Percentiles rank a stretch among this genome's conserved stretches.
phyloP scores from a whole-genome alignment of 1,284 basidiomycete species.

The Boletellus deceptivus region DNA sequence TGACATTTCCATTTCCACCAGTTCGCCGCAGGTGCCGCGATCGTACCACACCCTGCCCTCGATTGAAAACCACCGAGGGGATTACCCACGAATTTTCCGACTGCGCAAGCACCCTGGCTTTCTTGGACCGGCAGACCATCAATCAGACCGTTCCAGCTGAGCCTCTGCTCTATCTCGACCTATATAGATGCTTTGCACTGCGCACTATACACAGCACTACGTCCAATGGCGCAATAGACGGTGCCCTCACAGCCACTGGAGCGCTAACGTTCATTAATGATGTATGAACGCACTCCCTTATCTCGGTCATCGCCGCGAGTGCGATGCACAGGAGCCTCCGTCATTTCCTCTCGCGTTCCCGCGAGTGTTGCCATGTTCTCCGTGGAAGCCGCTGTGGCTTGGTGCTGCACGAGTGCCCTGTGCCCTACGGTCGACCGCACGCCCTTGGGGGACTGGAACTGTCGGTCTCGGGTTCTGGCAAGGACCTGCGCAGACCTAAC shows the following conservation, averaged over 20 bases:
- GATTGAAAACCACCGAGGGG: conserved; percentile 19
- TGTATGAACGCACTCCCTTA: conserved; percentile 15
- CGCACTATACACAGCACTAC: background rate
- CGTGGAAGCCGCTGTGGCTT: background rate
- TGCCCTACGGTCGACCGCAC: background rate
- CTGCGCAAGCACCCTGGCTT: background rate
- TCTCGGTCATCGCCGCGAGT: conserved; percentile 25
- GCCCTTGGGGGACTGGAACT: background rate
- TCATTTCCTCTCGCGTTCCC: conserved; percentile 30
- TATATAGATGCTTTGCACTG: conserved; percentile 7
- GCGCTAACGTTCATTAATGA: conserved; percentile 7
- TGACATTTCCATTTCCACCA: conserved; percentile 13
- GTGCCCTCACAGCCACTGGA: conserved; percentile 15
- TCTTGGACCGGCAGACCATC: conserved; percentile 1
- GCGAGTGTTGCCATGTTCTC: conserved; percentile 21
- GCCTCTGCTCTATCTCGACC: background rate
- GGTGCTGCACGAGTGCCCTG: background rate
- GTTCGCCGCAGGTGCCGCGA: conserved; percentile 21
- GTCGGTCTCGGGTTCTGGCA: background rate
- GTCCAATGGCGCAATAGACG: conserved; percentile 14
- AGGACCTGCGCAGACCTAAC: background rate
- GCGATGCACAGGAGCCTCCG: background rate
- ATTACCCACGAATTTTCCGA: conserved; percentile 2
- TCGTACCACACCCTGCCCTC: conserved; percentile 7
- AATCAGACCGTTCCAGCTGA: conserved; percentile 3